Evolutionary conservation across 2,329 filamentous ascomycete species (phyloP).

Genomic region (Ceratocystis colombiana): DNA sequence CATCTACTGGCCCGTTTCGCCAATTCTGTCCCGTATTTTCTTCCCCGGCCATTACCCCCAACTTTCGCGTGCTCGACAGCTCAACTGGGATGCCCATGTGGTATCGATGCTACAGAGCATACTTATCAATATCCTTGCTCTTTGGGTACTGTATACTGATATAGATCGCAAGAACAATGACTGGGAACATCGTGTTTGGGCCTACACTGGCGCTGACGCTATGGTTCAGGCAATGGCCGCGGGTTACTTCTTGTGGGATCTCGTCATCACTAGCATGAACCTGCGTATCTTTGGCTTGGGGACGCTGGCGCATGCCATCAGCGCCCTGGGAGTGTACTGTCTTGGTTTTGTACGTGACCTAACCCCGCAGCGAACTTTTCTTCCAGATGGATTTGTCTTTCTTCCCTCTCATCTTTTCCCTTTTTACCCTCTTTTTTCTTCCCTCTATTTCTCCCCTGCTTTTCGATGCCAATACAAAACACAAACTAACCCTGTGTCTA

Average conservation of each 20-base stretch:
- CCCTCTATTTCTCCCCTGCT: background rate
- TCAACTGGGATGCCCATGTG: constrained; percentile 80
- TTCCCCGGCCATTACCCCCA: constrained; percentile 57
- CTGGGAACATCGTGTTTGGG: constrained; percentile 61
- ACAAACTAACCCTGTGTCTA: constrained; percentile 32
- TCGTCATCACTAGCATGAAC: constrained; percentile 58
- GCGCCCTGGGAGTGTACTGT: constrained; percentile 62
- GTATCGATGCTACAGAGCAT: constrained; percentile 71
- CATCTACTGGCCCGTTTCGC: constrained; percentile 57
- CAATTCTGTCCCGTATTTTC: constrained; percentile 51
- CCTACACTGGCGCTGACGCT: constrained; percentile 61
- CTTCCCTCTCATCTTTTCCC: constrained; percentile 23
- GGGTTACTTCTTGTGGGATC: constrained; percentile 79
- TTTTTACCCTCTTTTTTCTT: constrained; percentile 14
- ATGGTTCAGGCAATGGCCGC: constrained; percentile 67
- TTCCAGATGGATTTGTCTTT: background rate
- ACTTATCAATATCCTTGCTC: constrained; percentile 60
- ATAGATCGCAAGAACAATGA: constrained; percentile 57
- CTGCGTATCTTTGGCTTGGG: constrained; percentile 64
- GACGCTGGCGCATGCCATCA: constrained; percentile 65
- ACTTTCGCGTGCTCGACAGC: constrained; percentile 48
- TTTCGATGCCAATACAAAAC: background rate
- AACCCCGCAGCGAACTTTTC: background rate
- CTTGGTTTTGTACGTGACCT: constrained; percentile 64
- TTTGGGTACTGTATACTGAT: constrained; percentile 62